Base-by-base conservation (phyloP, 2,329 filamentous ascomycete genomes). In the Lasiodiplodia sp. region DNA sequence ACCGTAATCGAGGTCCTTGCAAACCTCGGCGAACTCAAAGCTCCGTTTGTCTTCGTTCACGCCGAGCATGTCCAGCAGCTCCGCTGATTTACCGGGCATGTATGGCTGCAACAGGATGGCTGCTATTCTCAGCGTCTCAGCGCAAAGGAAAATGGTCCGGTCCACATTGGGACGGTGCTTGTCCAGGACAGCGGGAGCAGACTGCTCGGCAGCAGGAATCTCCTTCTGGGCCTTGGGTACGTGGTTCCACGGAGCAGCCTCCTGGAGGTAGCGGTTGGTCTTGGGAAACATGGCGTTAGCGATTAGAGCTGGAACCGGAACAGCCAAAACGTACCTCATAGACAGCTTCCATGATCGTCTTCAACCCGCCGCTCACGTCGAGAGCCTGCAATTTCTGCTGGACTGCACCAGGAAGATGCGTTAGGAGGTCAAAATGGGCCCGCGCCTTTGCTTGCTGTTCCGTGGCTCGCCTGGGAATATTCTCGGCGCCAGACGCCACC, bases 31-130 rank as follows among this genome's bases (percentile, higher is more conserved):
- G 76, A 88, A 86, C 21, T 86, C 82, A 69, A 93, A 87, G 0
- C 83, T 86, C 68, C 95, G 86, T 65, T 86, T 87, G 11, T 87
- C 84, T 10, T 83, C 77, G 3, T 83, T 81, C 4, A 99, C 94
- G 1, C 92, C 91, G 10, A 99, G 83, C 74, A 91, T 87, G 77
- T 97, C 91, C 0, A 99, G 86, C 38, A 97, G 80, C 72, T 88
- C 82, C 12, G 81, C 80, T 57, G 93, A 87, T 79, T 96, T 97
- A 51, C 83, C 84, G 0, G 96, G 96, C 87, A 99, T 97, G 75
- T 94, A 92, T 1, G 96, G 94, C 79, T 97, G 94, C 55, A 99
- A 83, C 57, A 98, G 83, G 73, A 99, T 97, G 16, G 90, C 93
- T 0, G 86, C 84, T 28, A 97, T 88, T 47, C 96, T 91, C 57